These are phyloP conservation scores for Talaromyces atroroseus DNA, from an alignment of 2,329 filamentous ascomycete genomes.

Conservation along the genomic window DNA sequence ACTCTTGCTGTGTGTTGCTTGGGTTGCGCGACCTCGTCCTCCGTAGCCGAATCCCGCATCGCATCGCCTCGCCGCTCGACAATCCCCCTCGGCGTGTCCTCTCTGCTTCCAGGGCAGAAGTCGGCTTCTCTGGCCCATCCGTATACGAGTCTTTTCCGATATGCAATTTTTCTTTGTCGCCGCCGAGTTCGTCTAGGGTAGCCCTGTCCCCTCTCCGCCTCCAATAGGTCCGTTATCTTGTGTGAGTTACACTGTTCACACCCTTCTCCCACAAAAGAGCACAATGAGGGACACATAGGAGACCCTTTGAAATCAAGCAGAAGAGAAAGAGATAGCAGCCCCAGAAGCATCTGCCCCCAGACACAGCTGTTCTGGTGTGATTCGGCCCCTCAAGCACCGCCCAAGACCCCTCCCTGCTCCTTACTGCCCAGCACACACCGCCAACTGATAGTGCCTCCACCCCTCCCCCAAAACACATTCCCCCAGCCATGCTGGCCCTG, in stretches of 20 bases:
- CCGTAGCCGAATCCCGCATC: constrained; percentile 2
- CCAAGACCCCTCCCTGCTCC: constrained; percentile 11
- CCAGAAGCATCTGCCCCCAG: background rate
- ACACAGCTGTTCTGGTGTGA: background rate
- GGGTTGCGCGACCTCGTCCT: constrained; percentile 11
- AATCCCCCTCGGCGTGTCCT: background rate
- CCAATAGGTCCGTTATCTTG: background rate
- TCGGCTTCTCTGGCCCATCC: background rate
- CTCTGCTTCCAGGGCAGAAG: background rate
- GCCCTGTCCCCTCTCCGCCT: background rate
- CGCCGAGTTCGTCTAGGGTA: constrained; percentile 8
- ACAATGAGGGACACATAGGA: background rate
- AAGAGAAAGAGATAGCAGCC: background rate
- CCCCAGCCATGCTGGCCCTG: constrained; percentile 7
- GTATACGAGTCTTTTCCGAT: background rate
- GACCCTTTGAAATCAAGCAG: background rate
- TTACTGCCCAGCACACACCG: constrained; percentile 12
- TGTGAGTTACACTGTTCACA: constrained; percentile 1
- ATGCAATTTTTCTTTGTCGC: constrained; percentile 7
- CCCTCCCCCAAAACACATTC: constrained; percentile 6
- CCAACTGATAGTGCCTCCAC: constrained; percentile 10
- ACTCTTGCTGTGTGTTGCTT: background rate
- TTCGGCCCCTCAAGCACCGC: constrained; percentile 15
- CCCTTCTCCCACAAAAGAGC: background rate
- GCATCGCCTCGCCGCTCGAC: background rate